Conservation (phyloP, 345 rosid genomes). For the Syzygium jambos region DNA sequence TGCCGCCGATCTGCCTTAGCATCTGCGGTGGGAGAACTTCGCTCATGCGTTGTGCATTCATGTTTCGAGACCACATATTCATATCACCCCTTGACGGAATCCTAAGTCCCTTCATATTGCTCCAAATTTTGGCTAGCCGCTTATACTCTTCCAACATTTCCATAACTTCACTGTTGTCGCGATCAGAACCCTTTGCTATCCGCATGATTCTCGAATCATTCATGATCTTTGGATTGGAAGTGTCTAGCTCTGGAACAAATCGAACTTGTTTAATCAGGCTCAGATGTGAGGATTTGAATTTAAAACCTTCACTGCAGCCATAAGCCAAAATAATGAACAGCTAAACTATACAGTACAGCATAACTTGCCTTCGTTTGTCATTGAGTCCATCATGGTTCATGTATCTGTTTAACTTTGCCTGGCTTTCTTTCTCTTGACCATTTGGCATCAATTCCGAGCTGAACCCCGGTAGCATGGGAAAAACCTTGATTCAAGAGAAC, state of each 20-base stretch:
- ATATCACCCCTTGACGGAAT: constrained; percentile 80
- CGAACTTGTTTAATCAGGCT: neutral
- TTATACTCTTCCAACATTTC: constrained; percentile 92
- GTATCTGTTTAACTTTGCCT: constrained; percentile 85
- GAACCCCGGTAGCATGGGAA: constrained; percentile 90
- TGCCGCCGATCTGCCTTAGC: constrained; percentile 85
- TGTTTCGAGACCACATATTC: constrained; percentile 77
- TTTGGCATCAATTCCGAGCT: constrained; percentile 86
- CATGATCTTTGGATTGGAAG: constrained; percentile 69
- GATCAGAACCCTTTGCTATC: constrained; percentile 88
- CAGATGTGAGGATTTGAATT: neutral
- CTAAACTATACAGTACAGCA: neutral
- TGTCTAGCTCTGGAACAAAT: constrained; percentile 61
- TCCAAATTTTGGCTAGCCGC: constrained; percentile 72
- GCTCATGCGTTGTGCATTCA: constrained; percentile 91
- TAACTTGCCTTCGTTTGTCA: constrained; percentile 80
- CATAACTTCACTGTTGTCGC: constrained; percentile 64
- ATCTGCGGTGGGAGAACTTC: constrained; percentile 71
- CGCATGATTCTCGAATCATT: constrained; percentile 72
- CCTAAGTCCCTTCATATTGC: constrained; percentile 87
- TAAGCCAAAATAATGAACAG: neutral
- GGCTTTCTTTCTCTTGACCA: constrained; percentile 95
- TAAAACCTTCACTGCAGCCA: neutral
- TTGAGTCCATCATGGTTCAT: constrained; percentile 99
- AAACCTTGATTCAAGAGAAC: constrained; percentile 36